Evolutionary conservation across 2,329 filamentous ascomycete genomes (phyloP).

Genomic region (Coniochaeta sp.): DNA sequence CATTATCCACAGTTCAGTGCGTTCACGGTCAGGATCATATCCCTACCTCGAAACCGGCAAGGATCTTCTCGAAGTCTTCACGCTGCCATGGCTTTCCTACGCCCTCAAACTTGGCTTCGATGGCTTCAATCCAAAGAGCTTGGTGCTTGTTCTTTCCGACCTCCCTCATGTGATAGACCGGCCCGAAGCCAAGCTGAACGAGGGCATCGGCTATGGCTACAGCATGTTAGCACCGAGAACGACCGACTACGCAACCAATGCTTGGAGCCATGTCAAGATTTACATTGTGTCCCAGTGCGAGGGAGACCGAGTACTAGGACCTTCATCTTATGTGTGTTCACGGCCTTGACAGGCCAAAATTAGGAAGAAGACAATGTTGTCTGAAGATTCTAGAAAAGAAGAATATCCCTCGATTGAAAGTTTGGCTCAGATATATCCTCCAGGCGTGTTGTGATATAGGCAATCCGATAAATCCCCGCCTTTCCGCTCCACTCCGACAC

Average conservation of each 20-base stretch:
- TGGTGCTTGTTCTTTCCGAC: conserved; percentile 23
- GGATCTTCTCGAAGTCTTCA: conserved; percentile 24
- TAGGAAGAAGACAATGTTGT: too few species aligned
- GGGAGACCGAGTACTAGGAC: conserved; percentile 24
- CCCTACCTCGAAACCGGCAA: conserved; percentile 20
- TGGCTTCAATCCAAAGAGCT: conserved; percentile 23
- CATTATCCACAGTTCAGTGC: background rate
- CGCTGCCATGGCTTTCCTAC: conserved; percentile 8
- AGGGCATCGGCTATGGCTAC: conserved; percentile 23
- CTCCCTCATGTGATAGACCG: conserved; percentile 26
- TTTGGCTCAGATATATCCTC: background rate
- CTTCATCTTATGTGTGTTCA: conserved; percentile 14
- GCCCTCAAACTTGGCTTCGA: conserved; percentile 22
- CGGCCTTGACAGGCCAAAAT: background rate
- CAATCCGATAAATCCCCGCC: background rate
- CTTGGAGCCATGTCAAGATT: conserved; percentile 2
- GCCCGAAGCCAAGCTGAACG: conserved; percentile 17
- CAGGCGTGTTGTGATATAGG: background rate
- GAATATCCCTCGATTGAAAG: too few species aligned
- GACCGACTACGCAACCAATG: background rate
- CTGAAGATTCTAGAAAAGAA: too few species aligned
- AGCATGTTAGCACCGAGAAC: background rate
- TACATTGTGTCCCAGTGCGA: conserved; percentile 24
- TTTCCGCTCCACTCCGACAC: background rate
- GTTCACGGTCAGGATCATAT: background rate